Evolutionary conservation across 306 rosid genomes (phyloP).

Genomic region (Castanea sativa): DNA sequence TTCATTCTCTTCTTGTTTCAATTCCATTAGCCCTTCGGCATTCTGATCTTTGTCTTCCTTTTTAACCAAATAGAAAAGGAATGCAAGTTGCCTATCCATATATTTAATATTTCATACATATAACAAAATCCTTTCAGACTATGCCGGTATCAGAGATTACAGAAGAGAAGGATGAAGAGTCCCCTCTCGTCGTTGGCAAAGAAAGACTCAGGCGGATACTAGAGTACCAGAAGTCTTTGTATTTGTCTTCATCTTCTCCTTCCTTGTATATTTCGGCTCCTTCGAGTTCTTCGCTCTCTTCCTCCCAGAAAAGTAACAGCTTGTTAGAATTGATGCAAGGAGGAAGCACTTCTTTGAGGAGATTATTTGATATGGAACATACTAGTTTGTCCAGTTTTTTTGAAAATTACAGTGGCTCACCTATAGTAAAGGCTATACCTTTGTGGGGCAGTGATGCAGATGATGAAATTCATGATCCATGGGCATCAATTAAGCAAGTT

Average conservation of each 20-base stretch:
- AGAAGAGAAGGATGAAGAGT: constrained; percentile 55
- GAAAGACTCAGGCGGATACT: constrained; percentile 54
- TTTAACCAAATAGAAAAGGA: not conserved
- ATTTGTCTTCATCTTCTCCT: constrained; percentile 31
- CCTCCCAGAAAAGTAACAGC: constrained; percentile 40
- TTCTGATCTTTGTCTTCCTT: too few species aligned
- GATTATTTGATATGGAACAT: constrained; percentile 70
- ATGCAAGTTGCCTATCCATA: constrained; percentile 1
- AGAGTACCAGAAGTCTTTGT: constrained; percentile 54
- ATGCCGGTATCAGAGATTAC: constrained; percentile 48
- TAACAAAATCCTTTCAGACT: constrained; percentile 2
- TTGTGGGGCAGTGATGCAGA: constrained; percentile 55
- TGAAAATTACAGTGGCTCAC: too few species aligned
- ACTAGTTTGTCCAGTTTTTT: too few species aligned
- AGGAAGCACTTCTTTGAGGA: constrained; percentile 69
- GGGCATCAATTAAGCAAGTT: constrained; percentile 49
- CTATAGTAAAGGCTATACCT: too few species aligned
- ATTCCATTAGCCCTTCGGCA: too few species aligned
- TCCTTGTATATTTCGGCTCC: constrained; percentile 29
- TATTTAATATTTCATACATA: not conserved
- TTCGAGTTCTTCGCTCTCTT: constrained; percentile 32
- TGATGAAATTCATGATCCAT: constrained; percentile 45
- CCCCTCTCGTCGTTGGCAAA: constrained; percentile 37
- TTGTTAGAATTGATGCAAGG: constrained; percentile 70
- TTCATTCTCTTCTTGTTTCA: too few species aligned